Percentiles rank a stretch among this genome's conserved stretches.
Conservation (phyloP, 768 basidiomycete species). For the Kwoniella dendrophila region DNA sequence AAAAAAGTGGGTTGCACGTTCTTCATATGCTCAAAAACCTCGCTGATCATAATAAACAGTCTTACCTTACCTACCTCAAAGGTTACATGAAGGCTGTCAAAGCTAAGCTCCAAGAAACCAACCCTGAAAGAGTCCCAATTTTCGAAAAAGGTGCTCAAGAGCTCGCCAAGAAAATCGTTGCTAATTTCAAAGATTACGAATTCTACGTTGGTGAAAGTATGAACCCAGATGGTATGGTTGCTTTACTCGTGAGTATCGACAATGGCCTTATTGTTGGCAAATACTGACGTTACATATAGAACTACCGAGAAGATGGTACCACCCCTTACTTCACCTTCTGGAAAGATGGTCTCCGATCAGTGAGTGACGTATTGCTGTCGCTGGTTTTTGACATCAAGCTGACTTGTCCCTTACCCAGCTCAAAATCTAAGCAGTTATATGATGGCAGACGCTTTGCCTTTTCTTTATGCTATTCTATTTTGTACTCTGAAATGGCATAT, state of each 20-base stretch:
- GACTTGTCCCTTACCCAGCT: conserved; percentile 15
- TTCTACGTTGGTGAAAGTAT: conserved; percentile 64
- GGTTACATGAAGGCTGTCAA: conserved; percentile 94
- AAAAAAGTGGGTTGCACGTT: conserved; percentile 65
- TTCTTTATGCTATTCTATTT: neutral
- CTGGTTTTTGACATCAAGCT: neutral
- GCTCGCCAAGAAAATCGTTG: conserved; percentile 85
- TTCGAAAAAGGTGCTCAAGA: conserved; percentile 80
- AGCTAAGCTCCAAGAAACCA: conserved; percentile 61
- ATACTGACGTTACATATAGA: conserved; percentile 51
- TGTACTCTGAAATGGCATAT: neutral
- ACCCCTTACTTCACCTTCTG: conserved; percentile 91
- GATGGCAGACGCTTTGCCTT: neutral
- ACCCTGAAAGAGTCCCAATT: conserved; percentile 66
- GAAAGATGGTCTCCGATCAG: conserved; percentile 87
- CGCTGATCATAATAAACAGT: conserved; percentile 31
- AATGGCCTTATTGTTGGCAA: neutral
- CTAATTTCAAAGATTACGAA: conserved; percentile 90
- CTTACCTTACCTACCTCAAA: conserved; percentile 82
- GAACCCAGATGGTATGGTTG: conserved; percentile 89
- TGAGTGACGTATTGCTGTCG: conserved; percentile 26
- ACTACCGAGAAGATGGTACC: conserved; percentile 70
- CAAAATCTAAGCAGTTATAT: conserved; percentile 37
- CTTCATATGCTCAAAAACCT: neutral
- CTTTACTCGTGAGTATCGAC: conserved; percentile 63